Evolutionary conservation across 176 grass and related monocot genomes (phyloP), one percentile per base, ranked within the genome.

Genomic region (Stipa capillata): DNA sequence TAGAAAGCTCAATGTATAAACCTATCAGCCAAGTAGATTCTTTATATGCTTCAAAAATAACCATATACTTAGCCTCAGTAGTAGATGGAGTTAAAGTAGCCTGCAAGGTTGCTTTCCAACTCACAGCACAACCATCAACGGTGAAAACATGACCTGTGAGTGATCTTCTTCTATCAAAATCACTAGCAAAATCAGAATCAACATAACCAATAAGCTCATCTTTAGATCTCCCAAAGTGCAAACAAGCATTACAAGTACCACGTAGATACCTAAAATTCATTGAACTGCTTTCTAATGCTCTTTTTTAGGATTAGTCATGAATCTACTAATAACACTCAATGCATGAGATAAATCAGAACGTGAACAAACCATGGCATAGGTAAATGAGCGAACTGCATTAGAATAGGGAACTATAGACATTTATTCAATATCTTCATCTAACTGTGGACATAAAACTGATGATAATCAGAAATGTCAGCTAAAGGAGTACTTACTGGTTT

Each of bases 111-210:
- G 39, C 65, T 36, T 6, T 45, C 64, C 64, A 68, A 43, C 64
- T 68, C 37, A 68, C 20, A 68, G 37, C 37, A 45, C 9, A 28
- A 47, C 40, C 24, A 11, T 39, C 65, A 69, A 69, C 1, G 0
- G 65, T 69, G 14, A 84, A 84, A 8, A 77, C 58, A 69, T 77
- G 77, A 36, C 24, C 45, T 1, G 43, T 78, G 14, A 85, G 65
- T 9, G 73, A 78, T 3, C 60, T 33, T 34, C 45, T 29, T n/a
- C 21, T 85, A 6, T 85, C 23, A 2, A 78, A 32, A 75, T 83
- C 67, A 42, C 15, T 50, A 53, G 31, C 56, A 61, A 32, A 73
- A 49, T 82, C 18, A 20, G 41, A 83, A 67, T 84, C 58, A 12
- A 69, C 59, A 69, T 77, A 77, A 3, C 72, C 43, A 27, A 41